phyloP scores from a whole-genome alignment of 2,329 filamentous ascomycete species.

The Acephala macrosclerotiorum region DNA sequence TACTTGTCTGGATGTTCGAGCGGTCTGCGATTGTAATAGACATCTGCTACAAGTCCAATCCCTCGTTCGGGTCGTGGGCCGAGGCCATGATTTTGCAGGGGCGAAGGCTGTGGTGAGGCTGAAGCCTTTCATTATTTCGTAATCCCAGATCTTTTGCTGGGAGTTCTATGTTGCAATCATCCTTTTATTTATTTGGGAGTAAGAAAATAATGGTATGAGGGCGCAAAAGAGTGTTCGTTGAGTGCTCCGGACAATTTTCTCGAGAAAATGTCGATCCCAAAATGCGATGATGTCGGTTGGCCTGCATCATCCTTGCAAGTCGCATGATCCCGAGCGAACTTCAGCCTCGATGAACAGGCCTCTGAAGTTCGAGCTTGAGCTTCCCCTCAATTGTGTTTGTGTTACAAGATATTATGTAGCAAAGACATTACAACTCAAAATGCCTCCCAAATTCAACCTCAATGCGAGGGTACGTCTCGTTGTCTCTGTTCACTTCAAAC shows the following conservation, averaged over 20 bases:
- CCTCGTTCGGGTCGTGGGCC: conserved; percentile 11
- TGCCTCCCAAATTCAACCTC: conserved; percentile 41
- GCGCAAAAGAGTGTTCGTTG: neutral
- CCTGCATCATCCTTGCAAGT: conserved; percentile 18
- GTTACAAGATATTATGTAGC: conserved; percentile 8
- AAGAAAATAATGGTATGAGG: neutral
- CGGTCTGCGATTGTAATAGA: conserved; percentile 24
- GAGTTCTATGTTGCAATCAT: conserved; percentile 2
- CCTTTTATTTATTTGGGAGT: neutral
- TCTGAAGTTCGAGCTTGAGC: conserved; percentile 3
- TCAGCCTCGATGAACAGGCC: neutral
- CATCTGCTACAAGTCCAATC: conserved; percentile 42
- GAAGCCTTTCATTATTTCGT: conserved; percentile 37
- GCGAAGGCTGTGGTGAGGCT: conserved; percentile 32
- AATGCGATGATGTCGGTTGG: conserved; percentile 20
- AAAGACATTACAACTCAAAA: conserved; percentile 13
- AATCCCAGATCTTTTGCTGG: neutral
- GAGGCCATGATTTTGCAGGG: neutral
- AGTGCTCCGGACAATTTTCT: conserved; percentile 10
- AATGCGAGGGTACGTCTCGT: conserved; percentile 31
- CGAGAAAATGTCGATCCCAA: conserved; percentile 6
- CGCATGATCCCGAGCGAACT: conserved; percentile 10
- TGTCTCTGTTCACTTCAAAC: neutral
- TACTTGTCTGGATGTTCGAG: conserved; percentile 13
- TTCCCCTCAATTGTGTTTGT: conserved; percentile 13